Base-by-base conservation (phyloP, 345 rosid genomes). In the Orychophragmus violaceus region DNA sequence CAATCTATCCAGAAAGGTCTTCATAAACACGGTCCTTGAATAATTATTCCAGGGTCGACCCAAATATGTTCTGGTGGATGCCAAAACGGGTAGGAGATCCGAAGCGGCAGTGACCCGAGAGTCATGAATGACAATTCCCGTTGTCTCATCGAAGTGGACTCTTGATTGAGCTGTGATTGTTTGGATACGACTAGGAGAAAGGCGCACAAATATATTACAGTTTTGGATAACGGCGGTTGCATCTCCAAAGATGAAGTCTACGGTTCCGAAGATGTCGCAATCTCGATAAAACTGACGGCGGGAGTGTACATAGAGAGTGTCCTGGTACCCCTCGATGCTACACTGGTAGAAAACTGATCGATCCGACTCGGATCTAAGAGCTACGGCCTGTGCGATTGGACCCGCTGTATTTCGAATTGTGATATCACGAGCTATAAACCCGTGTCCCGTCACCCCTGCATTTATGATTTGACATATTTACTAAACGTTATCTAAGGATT, bases 341-440 rank as follows among this genome's bases (percentile, higher is more conserved):
- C 88, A 87, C 2, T 64, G 70, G 65, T 82, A 85, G 50, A 87
- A 83, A 19, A 83, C 85, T 0, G 90, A 85, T 68, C 79, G 84
- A 50, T 87, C 90, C 2, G 88, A 76, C 10, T 82, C 85, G 21
- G 89, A 84, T 11, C 90, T 78, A 60, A 87, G 74, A 30, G 90
- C 87, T 4, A 87, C 90, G 0, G 90, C 94, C 58, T 87, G 94
- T 54, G 24, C 78, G 66, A 65, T 62, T 6, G 87, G 81, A 10
- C 90, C 90, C 6, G 85, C 94, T 0, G 85, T 87, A 84, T 83
- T 87, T 17, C 81, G 75, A 68, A 85, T 80, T 5, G 90, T 82
- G 13, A 87, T 78, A 57, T 70, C 87, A 16, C 79, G 77, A 1
- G 87, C 88, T 0, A 85, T 60, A 76, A 87, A 85, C 16, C 76